A percentile compares a stretch with the other conserved stretches of the same genome.
Conservation (phyloP, 345 rosid species). For the Acer negundo region DNA sequence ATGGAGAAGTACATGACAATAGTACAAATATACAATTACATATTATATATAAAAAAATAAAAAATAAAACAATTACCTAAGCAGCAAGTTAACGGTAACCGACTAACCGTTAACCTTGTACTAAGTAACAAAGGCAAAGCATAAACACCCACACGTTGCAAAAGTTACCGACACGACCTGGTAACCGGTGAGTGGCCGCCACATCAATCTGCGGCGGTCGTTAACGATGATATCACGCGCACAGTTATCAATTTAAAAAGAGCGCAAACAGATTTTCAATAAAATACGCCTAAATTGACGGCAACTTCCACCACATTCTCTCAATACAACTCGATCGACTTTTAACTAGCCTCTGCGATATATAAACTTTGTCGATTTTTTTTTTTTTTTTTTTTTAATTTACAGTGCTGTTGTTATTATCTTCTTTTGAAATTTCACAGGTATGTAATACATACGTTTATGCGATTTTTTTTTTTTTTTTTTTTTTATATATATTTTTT, state of each 20-base stretch:
- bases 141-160: not conserved
- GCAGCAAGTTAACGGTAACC: not conserved
- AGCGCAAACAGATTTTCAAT: not conserved
- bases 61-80: not conserved
- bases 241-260: no score
- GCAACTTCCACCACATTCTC: not conserved
- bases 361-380: no score
- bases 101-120: not conserved
- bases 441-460: not conserved
- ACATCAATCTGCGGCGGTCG: not conserved
- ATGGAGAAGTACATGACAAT: no score
- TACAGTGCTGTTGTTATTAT: not conserved
- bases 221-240: not conserved
- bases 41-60: not conserved
- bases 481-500: no score
- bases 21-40: no score
- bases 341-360: not conserved
- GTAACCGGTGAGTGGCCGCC: not conserved
- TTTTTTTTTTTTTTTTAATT: not conserved
- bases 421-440: not conserved
- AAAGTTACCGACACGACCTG: no score
- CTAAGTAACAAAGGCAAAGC: not conserved
- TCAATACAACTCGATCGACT: not conserved
- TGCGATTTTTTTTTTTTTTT: not conserved
- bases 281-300: constrained; percentile 12